These are phyloP conservation scores for Coemansia aciculifera DNA, from an alignment of 192 early-diverging fungal species.

Conservation along the genomic window DNA sequence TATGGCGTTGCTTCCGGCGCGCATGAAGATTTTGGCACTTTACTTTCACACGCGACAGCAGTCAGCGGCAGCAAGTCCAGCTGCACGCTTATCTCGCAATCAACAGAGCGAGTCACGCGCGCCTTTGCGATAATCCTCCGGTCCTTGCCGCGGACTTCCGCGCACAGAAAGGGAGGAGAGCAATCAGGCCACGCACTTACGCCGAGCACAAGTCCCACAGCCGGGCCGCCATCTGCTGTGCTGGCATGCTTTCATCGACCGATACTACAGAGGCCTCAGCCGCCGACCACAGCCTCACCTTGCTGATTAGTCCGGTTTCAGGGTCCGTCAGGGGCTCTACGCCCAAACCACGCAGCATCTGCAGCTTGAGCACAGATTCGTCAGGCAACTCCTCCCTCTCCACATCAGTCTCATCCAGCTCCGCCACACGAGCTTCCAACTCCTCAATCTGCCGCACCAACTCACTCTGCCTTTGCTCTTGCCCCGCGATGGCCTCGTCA, in stretches of 20 bases:
- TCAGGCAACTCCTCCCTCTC: constrained; percentile 12
- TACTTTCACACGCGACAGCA: constrained; percentile 1
- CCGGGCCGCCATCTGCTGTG: constrained; percentile 43
- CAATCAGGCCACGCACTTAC: constrained; percentile 1
- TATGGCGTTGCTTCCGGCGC: not conserved
- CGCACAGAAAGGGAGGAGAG: not conserved
- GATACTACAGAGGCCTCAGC: constrained; percentile 20
- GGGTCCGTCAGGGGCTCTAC: constrained; percentile 36
- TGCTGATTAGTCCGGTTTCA: constrained; percentile 16
- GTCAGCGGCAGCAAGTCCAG: not conserved
- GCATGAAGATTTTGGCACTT: not conserved
- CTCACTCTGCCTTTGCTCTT: constrained; percentile 12
- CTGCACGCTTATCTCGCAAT: not conserved
- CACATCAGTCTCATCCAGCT: constrained; percentile 31
- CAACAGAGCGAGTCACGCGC: constrained; percentile 5
- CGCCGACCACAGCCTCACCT: constrained; percentile 22
- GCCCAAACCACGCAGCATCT: constrained; percentile 39
- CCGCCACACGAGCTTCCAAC: constrained; percentile 21
- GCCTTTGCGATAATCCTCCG: not conserved
- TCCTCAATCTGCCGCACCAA: constrained; percentile 17
- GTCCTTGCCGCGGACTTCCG: not conserved
- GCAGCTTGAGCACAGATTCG: constrained; percentile 33
- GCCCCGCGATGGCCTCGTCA: constrained; percentile 11
- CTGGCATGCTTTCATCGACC: constrained; percentile 4
- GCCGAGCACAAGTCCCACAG: constrained; percentile 48